Conservation (phyloP, 1,284 basidiomycete genomes). For the Kalmanozyma brasiliensis region DNA sequence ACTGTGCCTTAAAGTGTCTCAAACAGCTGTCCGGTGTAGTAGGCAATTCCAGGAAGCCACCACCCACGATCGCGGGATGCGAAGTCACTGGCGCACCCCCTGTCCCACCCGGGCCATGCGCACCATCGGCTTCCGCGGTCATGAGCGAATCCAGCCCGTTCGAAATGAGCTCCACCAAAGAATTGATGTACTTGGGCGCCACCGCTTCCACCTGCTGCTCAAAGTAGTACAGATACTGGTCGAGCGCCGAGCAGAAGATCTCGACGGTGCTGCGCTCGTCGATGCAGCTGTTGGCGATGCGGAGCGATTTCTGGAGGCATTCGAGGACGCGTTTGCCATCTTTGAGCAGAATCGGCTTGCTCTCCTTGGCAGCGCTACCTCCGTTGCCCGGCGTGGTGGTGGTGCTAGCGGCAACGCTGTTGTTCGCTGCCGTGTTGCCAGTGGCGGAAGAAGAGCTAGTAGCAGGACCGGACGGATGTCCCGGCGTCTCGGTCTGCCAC, state of each 20-base stretch:
- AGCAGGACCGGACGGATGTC: slow-evolving; percentile 25
- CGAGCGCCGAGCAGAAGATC: slow-evolving; percentile 64
- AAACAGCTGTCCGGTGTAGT: slow-evolving; percentile 90
- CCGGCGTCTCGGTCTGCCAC: slow-evolving; percentile 62
- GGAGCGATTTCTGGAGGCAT: slow-evolving; percentile 65
- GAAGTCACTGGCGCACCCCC: slow-evolving; percentile 12
- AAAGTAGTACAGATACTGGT: slow-evolving; percentile 67
- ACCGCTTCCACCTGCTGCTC: slow-evolving; percentile 65
- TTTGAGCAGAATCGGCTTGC: slow-evolving; percentile 51
- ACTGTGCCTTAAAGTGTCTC: slow-evolving; percentile 89
- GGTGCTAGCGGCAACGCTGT: slow-evolving; percentile 20
- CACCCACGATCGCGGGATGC: slow-evolving; percentile 58
- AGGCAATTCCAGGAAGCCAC: slow-evolving; percentile 85
- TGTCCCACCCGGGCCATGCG: slow-evolving; percentile 20
- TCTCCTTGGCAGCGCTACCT: slow-evolving; percentile 23
- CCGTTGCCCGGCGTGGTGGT: slow-evolving; percentile 3
- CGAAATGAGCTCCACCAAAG: slow-evolving; percentile 63
- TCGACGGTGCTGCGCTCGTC: slow-evolving; percentile 65
- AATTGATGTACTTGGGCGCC: slow-evolving; percentile 64
- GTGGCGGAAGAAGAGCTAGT: slow-evolving; percentile 39
- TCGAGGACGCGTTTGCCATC: slow-evolving; percentile 66
- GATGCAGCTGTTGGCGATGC: slow-evolving; percentile 66
- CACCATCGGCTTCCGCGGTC: slow-evolving; percentile 30
- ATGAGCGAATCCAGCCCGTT: slow-evolving; percentile 56
- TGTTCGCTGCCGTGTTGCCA: slow-evolving; percentile 35